A percentile compares a stretch with the other conserved stretches of the same genome.
Evolutionary conservation across 169 alveolate genomes (phyloP).

Genomic region (Toxoplasma gondii): DNA sequence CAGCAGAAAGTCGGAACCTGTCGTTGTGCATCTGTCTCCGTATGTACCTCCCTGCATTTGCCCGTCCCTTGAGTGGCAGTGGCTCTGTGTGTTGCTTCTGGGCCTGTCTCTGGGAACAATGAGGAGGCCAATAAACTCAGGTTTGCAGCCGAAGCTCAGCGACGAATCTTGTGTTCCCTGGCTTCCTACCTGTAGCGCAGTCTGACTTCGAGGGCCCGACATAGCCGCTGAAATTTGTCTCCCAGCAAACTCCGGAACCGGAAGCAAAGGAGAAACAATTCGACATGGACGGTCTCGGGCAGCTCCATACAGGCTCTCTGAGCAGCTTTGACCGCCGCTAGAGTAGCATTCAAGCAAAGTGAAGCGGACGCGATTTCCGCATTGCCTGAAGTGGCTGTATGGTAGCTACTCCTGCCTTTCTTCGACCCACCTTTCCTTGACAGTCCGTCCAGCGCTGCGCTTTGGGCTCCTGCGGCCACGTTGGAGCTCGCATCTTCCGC

Average conservation of each 20-base stretch:
- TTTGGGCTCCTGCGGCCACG: not conserved
- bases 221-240: not conserved
- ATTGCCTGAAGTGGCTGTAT: not conserved
- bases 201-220: not conserved
- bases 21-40: too few species aligned
- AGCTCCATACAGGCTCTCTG: conserved; percentile 26
- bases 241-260: not conserved
- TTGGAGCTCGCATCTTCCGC: not conserved
- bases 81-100: too few species aligned
- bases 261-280: conserved; percentile 3
- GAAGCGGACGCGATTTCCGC: not conserved
- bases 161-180: not conserved
- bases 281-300: not conserved
- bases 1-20: too few species aligned
- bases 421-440: not conserved
- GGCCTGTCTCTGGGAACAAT: too few species aligned
- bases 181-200: conserved; percentile 1
- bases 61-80: too few species aligned
- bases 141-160: too few species aligned
- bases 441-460: not conserved
- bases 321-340: conserved; percentile 12
- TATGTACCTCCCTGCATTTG: too few species aligned
- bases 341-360: not conserved
- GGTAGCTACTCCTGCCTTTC: not conserved
- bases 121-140: too few species aligned